Evolutionary conservation across 345 rosid genomes (phyloP).

Genomic region (Diplotaxis tenuifolia): DNA sequence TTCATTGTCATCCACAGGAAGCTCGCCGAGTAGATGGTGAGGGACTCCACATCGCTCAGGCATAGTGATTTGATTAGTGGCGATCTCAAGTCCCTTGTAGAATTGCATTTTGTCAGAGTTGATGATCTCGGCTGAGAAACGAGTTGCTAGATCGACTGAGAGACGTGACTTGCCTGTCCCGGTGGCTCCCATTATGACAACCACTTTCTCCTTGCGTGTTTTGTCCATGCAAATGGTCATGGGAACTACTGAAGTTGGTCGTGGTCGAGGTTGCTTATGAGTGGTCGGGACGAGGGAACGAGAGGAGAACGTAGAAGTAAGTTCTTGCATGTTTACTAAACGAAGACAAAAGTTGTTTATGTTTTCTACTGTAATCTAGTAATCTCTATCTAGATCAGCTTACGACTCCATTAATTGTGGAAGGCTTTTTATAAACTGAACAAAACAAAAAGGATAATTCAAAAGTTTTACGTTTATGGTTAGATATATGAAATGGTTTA

Average conservation of each 20-base stretch:
- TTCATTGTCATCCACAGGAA: slow-evolving; percentile 42
- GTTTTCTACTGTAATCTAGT: not conserved
- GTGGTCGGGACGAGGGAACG: slow-evolving; percentile 19
- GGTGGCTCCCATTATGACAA: slow-evolving; percentile 73
- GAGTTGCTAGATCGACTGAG: slow-evolving; percentile 69
- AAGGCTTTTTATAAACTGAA: not conserved
- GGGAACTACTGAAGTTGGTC: not conserved
- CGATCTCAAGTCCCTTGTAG: slow-evolving; percentile 53
- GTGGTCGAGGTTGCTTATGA: not conserved
- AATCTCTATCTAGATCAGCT: not conserved
- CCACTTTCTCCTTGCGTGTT: slow-evolving; percentile 51
- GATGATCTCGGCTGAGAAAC: slow-evolving; percentile 61
- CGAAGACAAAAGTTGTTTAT: not conserved
- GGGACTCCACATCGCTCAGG: slow-evolving; percentile 58
- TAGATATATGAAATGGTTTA: not conserved
- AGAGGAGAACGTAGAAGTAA: slow-evolving; percentile 7
- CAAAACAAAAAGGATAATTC: not conserved
- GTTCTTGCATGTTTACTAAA: slow-evolving; percentile 6
- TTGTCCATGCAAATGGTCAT: slow-evolving; percentile 29
- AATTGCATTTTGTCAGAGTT: slow-evolving; percentile 81
- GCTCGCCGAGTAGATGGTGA: slow-evolving; percentile 70
- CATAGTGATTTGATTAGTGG: slow-evolving; percentile 70
- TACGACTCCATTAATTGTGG: not conserved
- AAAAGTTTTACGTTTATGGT: not conserved
- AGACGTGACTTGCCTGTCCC: slow-evolving; percentile 85